Evolutionary conservation across 2,329 filamentous ascomycete genomes (phyloP).

Genomic region (Colletotrichum plurivorum): DNA sequence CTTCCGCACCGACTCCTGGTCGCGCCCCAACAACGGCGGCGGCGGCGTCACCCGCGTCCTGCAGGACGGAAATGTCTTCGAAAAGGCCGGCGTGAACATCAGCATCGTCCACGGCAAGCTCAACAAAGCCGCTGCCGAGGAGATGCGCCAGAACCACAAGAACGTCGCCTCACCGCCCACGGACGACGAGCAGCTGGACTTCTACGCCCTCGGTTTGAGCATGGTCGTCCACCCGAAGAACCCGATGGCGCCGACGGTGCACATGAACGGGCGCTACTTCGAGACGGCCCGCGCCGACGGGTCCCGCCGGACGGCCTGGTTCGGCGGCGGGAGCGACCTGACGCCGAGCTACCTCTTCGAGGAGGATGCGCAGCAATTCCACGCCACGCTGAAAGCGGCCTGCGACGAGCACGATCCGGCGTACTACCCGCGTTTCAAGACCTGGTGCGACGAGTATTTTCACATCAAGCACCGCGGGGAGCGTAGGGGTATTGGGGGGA

Average conservation of each 20-base stretch:
- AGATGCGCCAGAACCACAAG: slow-evolving; percentile 74
- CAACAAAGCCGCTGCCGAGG: slow-evolving; percentile 86
- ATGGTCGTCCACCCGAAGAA: slow-evolving; percentile 94
- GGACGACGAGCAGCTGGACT: slow-evolving; percentile 78
- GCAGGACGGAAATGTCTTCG: slow-evolving; percentile 96
- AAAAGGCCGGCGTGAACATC: slow-evolving; percentile 96
- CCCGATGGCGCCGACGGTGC: slow-evolving; percentile 98
- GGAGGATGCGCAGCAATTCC: slow-evolving; percentile 96
- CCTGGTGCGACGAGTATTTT: slow-evolving; percentile 99
- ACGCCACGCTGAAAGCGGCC: slow-evolving; percentile 89
- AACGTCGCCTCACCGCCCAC: slow-evolving; percentile 65
- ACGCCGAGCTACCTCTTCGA: slow-evolving; percentile 96
- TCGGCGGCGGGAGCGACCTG: slow-evolving; percentile 93
- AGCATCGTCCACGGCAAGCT: slow-evolving; percentile 94
- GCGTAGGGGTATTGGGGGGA: slow-evolving; percentile 88
- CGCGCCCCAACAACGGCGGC: slow-evolving; percentile 87
- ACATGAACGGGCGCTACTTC: slow-evolving; percentile 98
- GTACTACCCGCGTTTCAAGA: slow-evolving; percentile 95
- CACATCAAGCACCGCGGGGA: slow-evolving; percentile 92
- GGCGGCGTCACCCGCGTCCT: slow-evolving; percentile 95
- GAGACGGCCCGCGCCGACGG: slow-evolving; percentile 91
- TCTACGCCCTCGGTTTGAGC: slow-evolving; percentile 96
- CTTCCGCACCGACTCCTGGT: slow-evolving; percentile 90
- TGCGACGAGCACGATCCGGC: slow-evolving; percentile 93
- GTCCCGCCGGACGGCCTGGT: slow-evolving; percentile 93